Base-by-base conservation (phyloP, 2,329 filamentous ascomycete genomes). In the Mycogone perniciosa region DNA sequence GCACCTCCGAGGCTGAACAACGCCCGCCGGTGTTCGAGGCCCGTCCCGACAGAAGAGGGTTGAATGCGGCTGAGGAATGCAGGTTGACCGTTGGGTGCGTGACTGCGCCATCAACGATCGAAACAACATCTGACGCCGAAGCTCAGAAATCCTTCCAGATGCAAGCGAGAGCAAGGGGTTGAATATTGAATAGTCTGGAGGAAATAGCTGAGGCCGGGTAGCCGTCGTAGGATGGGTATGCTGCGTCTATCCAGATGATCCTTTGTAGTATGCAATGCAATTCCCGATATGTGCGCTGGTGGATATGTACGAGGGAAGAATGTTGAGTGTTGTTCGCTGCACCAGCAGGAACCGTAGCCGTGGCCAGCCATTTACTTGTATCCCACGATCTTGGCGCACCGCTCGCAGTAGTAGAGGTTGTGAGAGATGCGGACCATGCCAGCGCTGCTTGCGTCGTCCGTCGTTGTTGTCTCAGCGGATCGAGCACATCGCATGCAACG, bases 391-490 rank as follows among this genome's bases (percentile, higher is more conserved):
- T 76, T 78, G 53, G 82, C 82, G 63, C 82, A 85, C 34, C 79
- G 74, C 53, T 77, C 73, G 68, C 82, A 85, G 67, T 85, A 85
- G 70, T 84, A 84, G 54, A 84, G 76, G 65, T 82, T 82, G 64
- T 80, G 77, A 2, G 80, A 80, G 55, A 85, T 81, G 60, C 77
- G 75, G 10, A 85, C 76, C 81, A 85, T 85, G 55, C 81, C 81
- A 52, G 71, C 77, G 40, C 77, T 71, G 57, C 68, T 71, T 45
- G 76, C 71, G 64, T 84, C 79, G 64, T 84, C 80, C 31, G 79
- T 81, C 7, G 77, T 76, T 6, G 80, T 82, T 30, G 77, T 74
- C 70, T 85, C 81, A 49, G 80, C 79, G 49, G 76, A 74, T 52
- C 76, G 76, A 39, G 79, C 76, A 62, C 80, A 83, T 52, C 82